Evolutionary conservation across 2,329 filamentous ascomycete species (phyloP), one percentile per base, ranked within the genome.

Genomic region (Metarhizium guizhouense): DNA sequence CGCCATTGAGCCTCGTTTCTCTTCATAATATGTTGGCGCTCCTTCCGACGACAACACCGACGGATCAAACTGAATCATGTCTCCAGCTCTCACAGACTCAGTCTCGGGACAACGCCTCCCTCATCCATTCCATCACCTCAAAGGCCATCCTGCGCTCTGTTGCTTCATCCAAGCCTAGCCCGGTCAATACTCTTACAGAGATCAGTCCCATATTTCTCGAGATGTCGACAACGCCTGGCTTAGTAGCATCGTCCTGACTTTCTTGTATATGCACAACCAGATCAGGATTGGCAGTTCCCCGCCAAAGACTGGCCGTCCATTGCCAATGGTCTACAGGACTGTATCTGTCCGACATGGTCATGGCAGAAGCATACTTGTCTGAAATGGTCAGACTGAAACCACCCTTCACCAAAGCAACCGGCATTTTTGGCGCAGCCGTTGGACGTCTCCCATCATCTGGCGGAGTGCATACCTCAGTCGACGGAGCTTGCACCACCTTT

Each of bases 291-390:
- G 92, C 79, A 54, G 89, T 87, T 10, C 90, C 90, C 10, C 92
- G 85, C 93, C 93, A 97, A 25, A 96, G 80, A 47, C 88, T 93
- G 40, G 93, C 93, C 77, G 94, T 90, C 93, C 93, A 97, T 70
- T 95, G 88, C 91, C 93, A 97, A 72, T 97, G 93, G 64, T 95
- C 91, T n/a, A 88, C 80, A 0, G 88, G 85, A 16, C 84, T 81
- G 68, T 95, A 96, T 6, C 80, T 77, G 66, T 95, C 91, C 18
- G 79, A 75, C 61, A 95, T 90, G 1, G 88, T 86, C 47, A 92
- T 84, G 14, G 79, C 76, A 54, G 82, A 83, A 1, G 91, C 88
- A 67, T 87, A 93, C 51, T 78, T 76, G 67, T 96, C 88, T 1
- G 89, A 86, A 0, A 87, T 81, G 13, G 86, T 87, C 45, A 96